Conservation (phyloP, 148 eudicot genomes). For the Spergularia marina region DNA sequence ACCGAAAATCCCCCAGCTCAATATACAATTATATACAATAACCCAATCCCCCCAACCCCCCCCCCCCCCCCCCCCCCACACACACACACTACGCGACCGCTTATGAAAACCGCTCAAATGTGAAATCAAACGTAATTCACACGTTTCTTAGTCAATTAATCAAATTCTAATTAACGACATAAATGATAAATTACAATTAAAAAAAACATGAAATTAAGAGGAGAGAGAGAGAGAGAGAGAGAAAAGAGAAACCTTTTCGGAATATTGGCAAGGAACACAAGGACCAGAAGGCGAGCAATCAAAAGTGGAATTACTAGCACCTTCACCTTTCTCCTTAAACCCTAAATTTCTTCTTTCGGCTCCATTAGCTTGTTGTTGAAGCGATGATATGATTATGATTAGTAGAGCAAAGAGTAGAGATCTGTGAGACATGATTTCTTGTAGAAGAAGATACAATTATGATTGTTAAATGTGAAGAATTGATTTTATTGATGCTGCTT, state of each 20-base stretch:
- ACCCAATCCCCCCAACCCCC: no score
- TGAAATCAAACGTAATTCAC: neutral
- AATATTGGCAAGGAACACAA: constrained; percentile 71
- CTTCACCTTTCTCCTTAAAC: constrained; percentile 57
- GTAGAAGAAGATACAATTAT: neutral
- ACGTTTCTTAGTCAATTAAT: neutral
- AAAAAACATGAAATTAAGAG: neutral
- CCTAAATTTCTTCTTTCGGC: constrained; percentile 29
- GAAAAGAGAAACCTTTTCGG: constrained; percentile 59
- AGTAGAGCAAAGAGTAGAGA: constrained; percentile 11
- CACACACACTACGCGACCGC: no score
- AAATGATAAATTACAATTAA: neutral
- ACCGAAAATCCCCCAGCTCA: no score
- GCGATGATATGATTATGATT: constrained; percentile 11
- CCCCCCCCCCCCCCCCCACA: no score
- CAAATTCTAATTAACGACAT: neutral
- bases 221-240: neutral
- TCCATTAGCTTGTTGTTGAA: constrained; percentile 14
- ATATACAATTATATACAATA: no score
- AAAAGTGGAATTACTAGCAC: constrained; percentile 61
- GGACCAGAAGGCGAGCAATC: constrained; percentile 95
- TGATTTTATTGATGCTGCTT: neutral
- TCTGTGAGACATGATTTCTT: constrained; percentile 14
- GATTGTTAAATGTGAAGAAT: neutral
- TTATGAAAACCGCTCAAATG: no score